Conservation (phyloP, 1,284 basidiomycete species). For the Heterobasidion parviporum region DNA sequence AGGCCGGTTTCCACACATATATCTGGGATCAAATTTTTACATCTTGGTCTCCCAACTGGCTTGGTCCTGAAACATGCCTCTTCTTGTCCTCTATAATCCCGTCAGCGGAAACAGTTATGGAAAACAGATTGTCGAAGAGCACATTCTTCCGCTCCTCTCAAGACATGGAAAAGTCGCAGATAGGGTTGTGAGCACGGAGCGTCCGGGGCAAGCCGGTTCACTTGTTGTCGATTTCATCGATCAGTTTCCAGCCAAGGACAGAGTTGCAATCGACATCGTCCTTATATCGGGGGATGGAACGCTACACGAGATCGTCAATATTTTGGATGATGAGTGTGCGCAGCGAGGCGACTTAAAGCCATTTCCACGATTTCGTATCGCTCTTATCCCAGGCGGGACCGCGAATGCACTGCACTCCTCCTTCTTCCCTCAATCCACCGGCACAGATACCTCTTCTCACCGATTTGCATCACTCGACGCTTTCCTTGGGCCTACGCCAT, state of each 20-base stretch:
- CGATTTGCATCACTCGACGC: slow-evolving; percentile 26
- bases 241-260: slow-evolving; percentile 10
- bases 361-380: slow-evolving; percentile 27
- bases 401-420: slow-evolving; percentile 87
- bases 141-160: slow-evolving; percentile 60
- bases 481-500: too few relatives aligned
- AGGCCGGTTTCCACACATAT: too few relatives aligned
- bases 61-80: slow-evolving; percentile 18
- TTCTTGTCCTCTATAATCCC: slow-evolving; percentile 44
- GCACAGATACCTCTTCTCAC: slow-evolving; percentile 49
- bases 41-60: too few relatives aligned
- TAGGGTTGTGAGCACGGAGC: slow-evolving; percentile 42
- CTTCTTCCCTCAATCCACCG: slow-evolving; percentile 37
- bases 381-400: slow-evolving; percentile 78
- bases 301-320: slow-evolving; percentile 76
- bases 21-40: too few relatives aligned
- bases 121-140: slow-evolving; percentile 40
- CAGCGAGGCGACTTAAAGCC: slow-evolving; percentile 8
- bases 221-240: slow-evolving; percentile 36
- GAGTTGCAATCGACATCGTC: slow-evolving; percentile 35
- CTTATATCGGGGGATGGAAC: slow-evolving; percentile 89
- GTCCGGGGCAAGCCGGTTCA: slow-evolving; percentile 50
- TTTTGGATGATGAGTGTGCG: slow-evolving; percentile 28
- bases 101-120: slow-evolving; percentile 34
- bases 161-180: slow-evolving; percentile 27